phyloP scores from a whole-genome alignment of 176 grass and related monocot species.

The Zea mays region DNA sequence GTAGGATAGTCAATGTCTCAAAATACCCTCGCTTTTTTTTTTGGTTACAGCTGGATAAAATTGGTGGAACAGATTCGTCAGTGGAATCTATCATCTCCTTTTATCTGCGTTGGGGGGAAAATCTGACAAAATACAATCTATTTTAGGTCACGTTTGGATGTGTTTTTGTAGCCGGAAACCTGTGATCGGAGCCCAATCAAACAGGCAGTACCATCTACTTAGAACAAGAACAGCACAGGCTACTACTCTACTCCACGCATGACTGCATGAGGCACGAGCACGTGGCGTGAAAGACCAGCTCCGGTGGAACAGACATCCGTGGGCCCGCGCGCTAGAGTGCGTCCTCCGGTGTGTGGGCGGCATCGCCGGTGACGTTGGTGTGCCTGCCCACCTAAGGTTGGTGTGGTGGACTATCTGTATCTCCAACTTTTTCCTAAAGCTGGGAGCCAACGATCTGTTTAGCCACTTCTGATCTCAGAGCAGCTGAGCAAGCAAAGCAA shows the following conservation, averaged over 20 bases:
- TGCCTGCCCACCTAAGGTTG: conserved; percentile 2
- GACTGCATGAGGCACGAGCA: not conserved
- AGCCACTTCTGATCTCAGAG: not conserved
- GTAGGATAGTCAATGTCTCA: too few species aligned
- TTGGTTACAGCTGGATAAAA: too few species aligned
- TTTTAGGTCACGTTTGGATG: too few species aligned
- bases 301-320: not conserved
- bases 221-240: not conserved
- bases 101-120: too few species aligned
- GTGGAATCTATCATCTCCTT: too few species aligned
- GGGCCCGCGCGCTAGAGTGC: not conserved
- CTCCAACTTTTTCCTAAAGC: conserved; percentile 4
- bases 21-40: too few species aligned
- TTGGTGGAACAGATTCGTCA: too few species aligned
- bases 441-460: not conserved
- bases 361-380: not conserved
- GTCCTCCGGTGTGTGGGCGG: not conserved
- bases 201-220: too few species aligned
- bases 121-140: too few species aligned
- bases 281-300: not conserved
- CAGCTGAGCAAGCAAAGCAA: not conserved
- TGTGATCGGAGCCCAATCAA: too few species aligned
- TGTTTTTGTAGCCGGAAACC: not conserved
- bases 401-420: not conserved
- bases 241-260: too few species aligned